A percentile compares a stretch with the other conserved stretches of the same genome.
These are phyloP conservation scores for Trematosphaeria pertusa DNA, from an alignment of 2,329 filamentous ascomycete genomes.

Conservation along the genomic window DNA sequence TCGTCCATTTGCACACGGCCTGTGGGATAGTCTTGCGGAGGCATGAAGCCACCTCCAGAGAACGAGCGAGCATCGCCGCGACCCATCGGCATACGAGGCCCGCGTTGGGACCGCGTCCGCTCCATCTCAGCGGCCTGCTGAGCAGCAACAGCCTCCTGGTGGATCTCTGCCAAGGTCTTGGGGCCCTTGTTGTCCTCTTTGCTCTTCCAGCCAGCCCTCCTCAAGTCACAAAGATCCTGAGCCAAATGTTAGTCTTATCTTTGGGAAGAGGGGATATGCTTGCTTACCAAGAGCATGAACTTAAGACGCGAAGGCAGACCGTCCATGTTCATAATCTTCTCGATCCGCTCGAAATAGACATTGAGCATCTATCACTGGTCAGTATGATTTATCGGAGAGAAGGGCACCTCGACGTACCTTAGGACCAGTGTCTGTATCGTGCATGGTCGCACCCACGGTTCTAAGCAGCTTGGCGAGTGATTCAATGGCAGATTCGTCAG, in stretches of 20 bases:
- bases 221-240: slow-evolving; percentile 81
- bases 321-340: slow-evolving; percentile 78
- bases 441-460: slow-evolving; percentile 71
- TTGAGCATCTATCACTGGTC: slow-evolving; percentile 95
- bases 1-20: slow-evolving; percentile 94
- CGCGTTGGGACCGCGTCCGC: slow-evolving; percentile 64
- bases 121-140: slow-evolving; percentile 81
- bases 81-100: slow-evolving; percentile 75
- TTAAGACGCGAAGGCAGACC: slow-evolving; percentile 81
- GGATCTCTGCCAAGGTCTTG: slow-evolving; percentile 94
- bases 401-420: no score
- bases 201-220: slow-evolving; percentile 77
- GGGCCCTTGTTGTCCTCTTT: slow-evolving; percentile 94
- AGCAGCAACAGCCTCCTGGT: slow-evolving; percentile 78
- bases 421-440: slow-evolving; percentile 78
- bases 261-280: neutral
- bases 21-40: slow-evolving; percentile 71
- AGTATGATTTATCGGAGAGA: no score
- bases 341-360: slow-evolving; percentile 90
- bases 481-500: slow-evolving; percentile 96
- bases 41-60: slow-evolving; percentile 72
- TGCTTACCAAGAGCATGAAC: slow-evolving; percentile 83
- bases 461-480: slow-evolving; percentile 90
- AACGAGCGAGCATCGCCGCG: slow-evolving; percentile 89
- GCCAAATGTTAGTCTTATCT: neutral